Conservation (phyloP, 306 rosid species). For the Vicia villosa region DNA sequence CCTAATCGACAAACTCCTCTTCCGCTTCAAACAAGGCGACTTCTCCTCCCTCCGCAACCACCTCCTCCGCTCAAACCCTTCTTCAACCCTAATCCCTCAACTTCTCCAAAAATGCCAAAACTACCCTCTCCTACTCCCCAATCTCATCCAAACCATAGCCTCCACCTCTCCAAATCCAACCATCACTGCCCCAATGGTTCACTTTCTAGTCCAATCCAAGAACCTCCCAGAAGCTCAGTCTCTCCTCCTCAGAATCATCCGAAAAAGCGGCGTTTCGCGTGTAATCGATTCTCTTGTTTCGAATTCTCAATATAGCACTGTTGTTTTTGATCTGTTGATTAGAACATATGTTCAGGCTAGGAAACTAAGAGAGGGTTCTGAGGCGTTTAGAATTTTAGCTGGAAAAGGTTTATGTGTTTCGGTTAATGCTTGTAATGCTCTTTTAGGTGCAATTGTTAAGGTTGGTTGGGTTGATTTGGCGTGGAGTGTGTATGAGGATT, state of each 20-base stretch:
- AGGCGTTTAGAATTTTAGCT: slow-evolving; percentile 58
- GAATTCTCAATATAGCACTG: not conserved
- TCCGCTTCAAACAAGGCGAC: slow-evolving; percentile 58
- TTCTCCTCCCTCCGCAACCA: slow-evolving; percentile 37
- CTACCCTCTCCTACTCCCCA: slow-evolving; percentile 42
- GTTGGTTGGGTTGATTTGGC: slow-evolving; percentile 88
- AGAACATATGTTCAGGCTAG: slow-evolving; percentile 88
- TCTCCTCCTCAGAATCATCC: slow-evolving; percentile 65
- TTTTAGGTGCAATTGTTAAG: slow-evolving; percentile 78
- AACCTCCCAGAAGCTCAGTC: slow-evolving; percentile 77
- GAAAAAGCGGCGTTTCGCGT: slow-evolving; percentile 66
- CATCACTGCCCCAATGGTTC: slow-evolving; percentile 53
- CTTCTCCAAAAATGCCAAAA: slow-evolving; percentile 56
- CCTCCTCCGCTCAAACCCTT: slow-evolving; percentile 50
- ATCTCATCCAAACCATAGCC: slow-evolving; percentile 43
- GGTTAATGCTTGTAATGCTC: slow-evolving; percentile 76
- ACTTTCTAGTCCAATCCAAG: slow-evolving; percentile 54
- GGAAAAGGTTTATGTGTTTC: slow-evolving; percentile 56
- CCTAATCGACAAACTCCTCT: slow-evolving; percentile 57
- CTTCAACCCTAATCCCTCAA: slow-evolving; percentile 42
- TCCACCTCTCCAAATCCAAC: slow-evolving; percentile 41
- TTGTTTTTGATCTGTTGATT: slow-evolving; percentile 68
- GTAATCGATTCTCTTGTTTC: slow-evolving; percentile 49
- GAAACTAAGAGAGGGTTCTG: slow-evolving; percentile 80
- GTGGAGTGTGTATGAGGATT: slow-evolving; percentile 62